These are phyloP conservation scores for Oryza coarctata DNA, from an alignment of 176 grass and related monocot genomes.

Conservation along the genomic window DNA sequence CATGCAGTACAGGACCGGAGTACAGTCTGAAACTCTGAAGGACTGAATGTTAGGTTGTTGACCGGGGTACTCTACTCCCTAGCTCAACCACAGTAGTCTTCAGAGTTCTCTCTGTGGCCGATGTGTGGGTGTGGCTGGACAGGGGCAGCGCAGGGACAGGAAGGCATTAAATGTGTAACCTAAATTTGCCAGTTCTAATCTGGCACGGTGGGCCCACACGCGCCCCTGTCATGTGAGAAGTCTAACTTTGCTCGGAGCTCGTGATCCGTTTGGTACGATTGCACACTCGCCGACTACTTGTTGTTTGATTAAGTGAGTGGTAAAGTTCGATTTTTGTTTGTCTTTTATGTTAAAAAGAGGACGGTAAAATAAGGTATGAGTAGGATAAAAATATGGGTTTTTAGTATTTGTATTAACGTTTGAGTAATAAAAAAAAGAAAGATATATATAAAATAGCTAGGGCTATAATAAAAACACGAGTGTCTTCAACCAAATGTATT, in stretches of 20 bases:
- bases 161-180: slow-evolving; percentile 35
- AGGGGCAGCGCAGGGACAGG: neutral
- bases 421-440: too few relatives aligned
- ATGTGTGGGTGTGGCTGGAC: neutral
- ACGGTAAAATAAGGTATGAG: too few relatives aligned
- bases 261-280: slow-evolving; percentile 11
- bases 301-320: neutral
- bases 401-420: too few relatives aligned
- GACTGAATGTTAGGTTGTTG: slow-evolving; percentile 10
- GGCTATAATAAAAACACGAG: too few relatives aligned
- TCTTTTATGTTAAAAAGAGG: too few relatives aligned
- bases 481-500: too few relatives aligned
- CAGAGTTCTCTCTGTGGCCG: neutral
- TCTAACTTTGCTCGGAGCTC: neutral
- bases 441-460: too few relatives aligned
- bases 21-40: slow-evolving; percentile 2
- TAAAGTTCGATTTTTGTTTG: too few relatives aligned
- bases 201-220: slow-evolving; percentile 1
- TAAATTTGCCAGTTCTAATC: slow-evolving; percentile 47
- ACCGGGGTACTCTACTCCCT: neutral
- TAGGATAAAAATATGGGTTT: too few relatives aligned
- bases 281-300: neutral
- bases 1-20: neutral
- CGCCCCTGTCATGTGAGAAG: neutral
- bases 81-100: neutral